phyloP scores from a whole-genome alignment of 2,329 filamentous ascomycete species.

The Talaromyces islandicus region DNA sequence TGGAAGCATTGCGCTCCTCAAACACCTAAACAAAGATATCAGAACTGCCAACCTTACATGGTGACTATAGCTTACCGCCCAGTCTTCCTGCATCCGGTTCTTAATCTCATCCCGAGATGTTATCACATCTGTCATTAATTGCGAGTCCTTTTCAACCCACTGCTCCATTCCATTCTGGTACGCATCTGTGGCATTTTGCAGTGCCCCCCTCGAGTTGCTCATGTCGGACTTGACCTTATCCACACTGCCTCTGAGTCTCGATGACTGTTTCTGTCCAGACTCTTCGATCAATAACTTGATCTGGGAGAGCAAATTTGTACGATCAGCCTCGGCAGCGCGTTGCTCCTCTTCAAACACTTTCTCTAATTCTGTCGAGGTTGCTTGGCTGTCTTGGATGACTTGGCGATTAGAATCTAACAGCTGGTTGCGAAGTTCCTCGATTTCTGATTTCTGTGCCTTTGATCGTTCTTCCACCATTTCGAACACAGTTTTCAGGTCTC shows the following conservation, averaged over 20 bases:
- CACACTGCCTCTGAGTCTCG: conserved; percentile 61
- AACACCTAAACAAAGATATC: conserved; percentile 48
- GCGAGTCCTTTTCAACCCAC: conserved; percentile 65
- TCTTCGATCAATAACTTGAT: conserved; percentile 71
- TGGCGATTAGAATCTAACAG: conserved; percentile 64
- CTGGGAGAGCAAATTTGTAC: conserved; percentile 66
- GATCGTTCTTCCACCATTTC: conserved; percentile 73
- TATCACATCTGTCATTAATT: conserved; percentile 64
- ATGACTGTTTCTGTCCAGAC: conserved; percentile 67
- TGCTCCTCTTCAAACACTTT: conserved; percentile 71
- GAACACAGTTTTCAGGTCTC: conserved; percentile 80
- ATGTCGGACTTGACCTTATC: conserved; percentile 60
- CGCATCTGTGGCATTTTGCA: conserved; percentile 59
- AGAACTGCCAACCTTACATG: not conserved
- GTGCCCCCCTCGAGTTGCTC: conserved; percentile 54
- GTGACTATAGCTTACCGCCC: conserved; percentile 54
- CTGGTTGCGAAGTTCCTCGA: conserved; percentile 64
- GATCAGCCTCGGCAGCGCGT: conserved; percentile 64
- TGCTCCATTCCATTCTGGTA: conserved; percentile 67
- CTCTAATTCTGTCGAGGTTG: conserved; percentile 61
- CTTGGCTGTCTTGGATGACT: conserved; percentile 62
- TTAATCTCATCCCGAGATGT: conserved; percentile 73
- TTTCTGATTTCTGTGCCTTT: conserved; percentile 69
- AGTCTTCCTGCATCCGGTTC: conserved; percentile 77
- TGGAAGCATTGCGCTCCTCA: conserved; percentile 72